Conservation (phyloP, 2,329 filamentous ascomycete species). For the Harringtonia lauricola region DNA sequence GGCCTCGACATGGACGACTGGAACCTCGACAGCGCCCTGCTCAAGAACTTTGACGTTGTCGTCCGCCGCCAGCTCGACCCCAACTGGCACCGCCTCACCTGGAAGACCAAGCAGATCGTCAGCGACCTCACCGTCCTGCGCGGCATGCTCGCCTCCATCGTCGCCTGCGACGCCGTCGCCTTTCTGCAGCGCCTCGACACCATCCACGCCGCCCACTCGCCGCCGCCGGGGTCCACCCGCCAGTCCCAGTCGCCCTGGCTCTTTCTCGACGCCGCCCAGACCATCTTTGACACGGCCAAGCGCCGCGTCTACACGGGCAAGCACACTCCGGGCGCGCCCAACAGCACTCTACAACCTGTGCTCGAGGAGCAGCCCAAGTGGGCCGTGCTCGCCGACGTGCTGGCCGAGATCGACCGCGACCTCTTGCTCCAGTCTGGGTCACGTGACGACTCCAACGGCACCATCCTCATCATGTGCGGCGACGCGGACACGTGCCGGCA, state of each 20-base stretch:
- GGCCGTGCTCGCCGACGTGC: constrained; percentile 74
- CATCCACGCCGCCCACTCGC: constrained; percentile 81
- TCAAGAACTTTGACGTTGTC: constrained; percentile 84
- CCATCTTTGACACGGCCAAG: constrained; percentile 85
- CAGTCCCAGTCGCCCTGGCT: constrained; percentile 93
- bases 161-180: constrained; percentile 80
- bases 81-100: constrained; percentile 94
- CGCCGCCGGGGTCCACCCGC: constrained; percentile 74
- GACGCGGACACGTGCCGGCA: constrained; percentile 80
- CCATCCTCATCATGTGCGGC: constrained; percentile 90
- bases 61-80: constrained; percentile 85
- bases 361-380: constrained; percentile 95
- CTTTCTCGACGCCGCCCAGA: constrained; percentile 88
- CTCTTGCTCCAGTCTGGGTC: constrained; percentile 66
- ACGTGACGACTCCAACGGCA: constrained; percentile 79
- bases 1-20: constrained; percentile 94
- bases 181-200: constrained; percentile 92
- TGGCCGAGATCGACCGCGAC: constrained; percentile 83
- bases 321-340: constrained; percentile 36
- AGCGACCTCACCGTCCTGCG: constrained; percentile 77
- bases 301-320: constrained; percentile 72
- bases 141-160: constrained; percentile 63
- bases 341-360: constrained; percentile 56
- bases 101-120: constrained; percentile 90
- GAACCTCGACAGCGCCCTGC: constrained; percentile 86